phyloP scores from a whole-genome alignment of 768 basidiomycete species.

The Tulasnella sp. region DNA sequence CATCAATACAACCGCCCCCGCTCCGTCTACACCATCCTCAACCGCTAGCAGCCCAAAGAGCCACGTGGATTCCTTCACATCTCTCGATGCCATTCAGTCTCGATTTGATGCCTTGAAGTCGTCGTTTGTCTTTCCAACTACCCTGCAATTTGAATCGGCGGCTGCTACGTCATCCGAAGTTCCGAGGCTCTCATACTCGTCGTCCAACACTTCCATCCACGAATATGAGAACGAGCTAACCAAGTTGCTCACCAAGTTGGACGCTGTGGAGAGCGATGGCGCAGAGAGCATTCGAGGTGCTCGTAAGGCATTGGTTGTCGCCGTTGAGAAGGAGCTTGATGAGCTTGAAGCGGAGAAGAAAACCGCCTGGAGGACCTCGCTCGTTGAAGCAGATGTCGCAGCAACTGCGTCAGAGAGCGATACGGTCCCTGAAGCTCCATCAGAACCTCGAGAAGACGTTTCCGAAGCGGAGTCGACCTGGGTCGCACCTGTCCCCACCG shows the following conservation, averaged over 20 bases:
- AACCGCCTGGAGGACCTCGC: constrained; percentile 2
- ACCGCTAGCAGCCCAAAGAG: background rate
- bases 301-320: constrained; percentile 52
- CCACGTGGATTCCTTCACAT: constrained; percentile 37
- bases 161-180: constrained; percentile 6
- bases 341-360: constrained; percentile 44
- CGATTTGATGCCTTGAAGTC: constrained; percentile 47
- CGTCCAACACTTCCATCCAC: constrained; percentile 57
- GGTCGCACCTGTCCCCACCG: too few species aligned
- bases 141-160: constrained; percentile 46
- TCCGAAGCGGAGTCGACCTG: background rate
- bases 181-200: constrained; percentile 57
- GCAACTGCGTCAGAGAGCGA: background rate
- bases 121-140: constrained; percentile 46
- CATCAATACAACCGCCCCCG: background rate
- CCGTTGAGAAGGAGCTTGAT: constrained; percentile 62
- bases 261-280: constrained; percentile 65
- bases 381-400: background rate
- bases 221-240: constrained; percentile 58
- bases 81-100: constrained; percentile 43
- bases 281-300: constrained; percentile 50
- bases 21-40: constrained; percentile 1
- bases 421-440: background rate
- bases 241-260: constrained; percentile 61
- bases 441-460: background rate